Evolutionary conservation across 805 yeast genomes (phyloP), one percentile per base, ranked within the genome.

Genomic region (Wickerhamomyces alni): DNA sequence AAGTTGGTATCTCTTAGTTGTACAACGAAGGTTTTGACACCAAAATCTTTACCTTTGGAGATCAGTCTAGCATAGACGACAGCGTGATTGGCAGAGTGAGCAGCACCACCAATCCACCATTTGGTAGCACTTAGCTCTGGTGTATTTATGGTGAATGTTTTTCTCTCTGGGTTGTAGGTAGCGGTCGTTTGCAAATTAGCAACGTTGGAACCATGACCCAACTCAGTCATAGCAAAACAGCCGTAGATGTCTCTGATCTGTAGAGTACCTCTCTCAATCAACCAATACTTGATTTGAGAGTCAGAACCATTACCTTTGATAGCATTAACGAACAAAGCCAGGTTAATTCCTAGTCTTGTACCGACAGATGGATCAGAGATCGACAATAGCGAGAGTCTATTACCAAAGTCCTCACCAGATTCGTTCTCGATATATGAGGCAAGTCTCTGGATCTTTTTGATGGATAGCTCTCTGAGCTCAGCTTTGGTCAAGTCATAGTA

Each of bases 81-180:
- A 19, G 86, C 69, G 65, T 89, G 96, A 25, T 89, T 87, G 8
- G 96, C 87, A 17, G 94, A 81, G 62, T 87, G 94, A 9, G 96
- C 96, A 31, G 96, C 96, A 54, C 97, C 97, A 33, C 97, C 97
- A 52, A 88, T 88, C 97, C 97, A 88, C 96, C 97, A 88, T 63
- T 88, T 88, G 22, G 96, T 88, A 30, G 97, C 96, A 30, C 93
- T 89, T 41, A 85, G 61, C 57, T 88, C 85, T 2, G 97, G 97
- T 13, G 97, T 88, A 58, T 85, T 75, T 50, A 88, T 79, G 39
- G 73, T 58, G 53, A 88, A 85, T 48, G 79, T 77, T 52, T 86
- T 86, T 17, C 71, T 71, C 10, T 63, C 64, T n/a, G 64, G 63
- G 58, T 86, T 80, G 57, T 73, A 89, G 19, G 82, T 80, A 13